Percentiles rank a stretch among this genome's conserved stretches.
These are phyloP conservation scores for Plicaturopsis crispa DNA, from an alignment of 768 basidiomycete genomes.

Conservation along the genomic window DNA sequence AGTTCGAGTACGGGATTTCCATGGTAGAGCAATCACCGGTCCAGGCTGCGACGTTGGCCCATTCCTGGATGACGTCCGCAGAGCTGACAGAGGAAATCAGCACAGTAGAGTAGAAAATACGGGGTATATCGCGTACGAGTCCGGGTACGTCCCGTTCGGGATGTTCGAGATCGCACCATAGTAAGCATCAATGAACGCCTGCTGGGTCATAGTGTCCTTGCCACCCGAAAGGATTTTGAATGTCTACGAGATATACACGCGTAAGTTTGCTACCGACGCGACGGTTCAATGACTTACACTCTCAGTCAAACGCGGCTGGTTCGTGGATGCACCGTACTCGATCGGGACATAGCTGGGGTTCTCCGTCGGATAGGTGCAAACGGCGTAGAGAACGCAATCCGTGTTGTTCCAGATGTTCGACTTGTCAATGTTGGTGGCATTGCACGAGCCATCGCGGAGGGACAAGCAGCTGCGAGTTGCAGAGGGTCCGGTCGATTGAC, in stretches of 20 bases:
- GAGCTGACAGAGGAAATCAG: slow-evolving; percentile 5
- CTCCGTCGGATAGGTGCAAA: slow-evolving; percentile 2
- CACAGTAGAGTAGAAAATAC: not conserved
- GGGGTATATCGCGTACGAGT: slow-evolving; percentile 6
- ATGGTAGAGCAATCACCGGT: no score
- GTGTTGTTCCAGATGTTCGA: slow-evolving; percentile 13
- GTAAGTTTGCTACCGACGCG: not conserved
- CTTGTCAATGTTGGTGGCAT: slow-evolving; percentile 10
- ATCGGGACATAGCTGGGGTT: slow-evolving; percentile 7
- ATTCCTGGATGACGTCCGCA: no score
- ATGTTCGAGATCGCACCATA: slow-evolving; percentile 13
- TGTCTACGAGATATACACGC: slow-evolving; percentile 6
- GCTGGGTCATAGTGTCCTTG: slow-evolving; percentile 13
- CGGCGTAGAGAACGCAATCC: slow-evolving; percentile 14
- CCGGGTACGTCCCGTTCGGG: slow-evolving; percentile 12
- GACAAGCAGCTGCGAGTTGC: slow-evolving; percentile 13
- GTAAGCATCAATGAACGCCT: slow-evolving; percentile 16
- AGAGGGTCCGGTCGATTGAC: no score
- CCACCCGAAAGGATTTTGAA: slow-evolving; percentile 13
- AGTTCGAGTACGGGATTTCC: no score
- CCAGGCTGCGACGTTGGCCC: no score
- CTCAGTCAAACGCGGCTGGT: slow-evolving; percentile 11
- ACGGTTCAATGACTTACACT: slow-evolving; percentile 3
- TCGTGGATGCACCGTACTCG: slow-evolving; percentile 7
- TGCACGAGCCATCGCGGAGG: slow-evolving; percentile 14